Percentiles rank a stretch among this genome's conserved stretches.
phyloP scores from a whole-genome alignment of 345 rosid species.

The Garcia nutans region DNA sequence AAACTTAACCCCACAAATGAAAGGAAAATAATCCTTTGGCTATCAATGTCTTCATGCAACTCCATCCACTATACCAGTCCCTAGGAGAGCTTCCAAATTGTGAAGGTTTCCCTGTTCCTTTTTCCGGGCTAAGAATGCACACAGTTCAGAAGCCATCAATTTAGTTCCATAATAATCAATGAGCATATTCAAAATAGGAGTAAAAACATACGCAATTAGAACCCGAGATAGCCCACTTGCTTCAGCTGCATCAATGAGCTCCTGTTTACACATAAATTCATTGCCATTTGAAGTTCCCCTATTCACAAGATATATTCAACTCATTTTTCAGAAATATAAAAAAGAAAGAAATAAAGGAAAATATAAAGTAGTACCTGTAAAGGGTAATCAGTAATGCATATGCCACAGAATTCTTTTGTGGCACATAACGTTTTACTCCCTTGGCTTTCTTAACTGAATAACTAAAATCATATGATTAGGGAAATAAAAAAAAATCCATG shows the following conservation, averaged over 20 bases:
- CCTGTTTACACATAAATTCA: constrained; percentile 80
- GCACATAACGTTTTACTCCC: constrained; percentile 58
- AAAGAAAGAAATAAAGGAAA: neutral
- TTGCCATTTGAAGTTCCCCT: constrained; percentile 65
- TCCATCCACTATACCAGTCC: constrained; percentile 97
- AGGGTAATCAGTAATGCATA: constrained; percentile 79
- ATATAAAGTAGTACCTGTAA: constrained; percentile 34
- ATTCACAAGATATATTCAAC: constrained; percentile 15
- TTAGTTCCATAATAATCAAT: constrained; percentile 1
- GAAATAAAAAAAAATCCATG: constrained; percentile 8
- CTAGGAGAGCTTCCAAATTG: constrained; percentile 71
- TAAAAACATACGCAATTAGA: constrained; percentile 58
- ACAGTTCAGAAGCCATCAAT: constrained; percentile 14
- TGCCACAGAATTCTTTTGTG: constrained; percentile 77
- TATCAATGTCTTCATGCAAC: constrained; percentile 79
- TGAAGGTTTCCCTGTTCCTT: constrained; percentile 66
- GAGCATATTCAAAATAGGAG: constrained; percentile 10
- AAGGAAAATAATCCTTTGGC: constrained; percentile 53
- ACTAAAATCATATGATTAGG: constrained; percentile 1
- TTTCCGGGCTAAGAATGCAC: constrained; percentile 65
- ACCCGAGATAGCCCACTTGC: constrained; percentile 89
- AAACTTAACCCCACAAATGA: neutral
- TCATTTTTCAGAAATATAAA: constrained; percentile 12
- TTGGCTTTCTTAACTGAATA: constrained; percentile 50
- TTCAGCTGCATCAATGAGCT: constrained; percentile 88